Conservation (phyloP, 2,329 filamentous ascomycete species). For the Colletotrichum eremochloae region DNA sequence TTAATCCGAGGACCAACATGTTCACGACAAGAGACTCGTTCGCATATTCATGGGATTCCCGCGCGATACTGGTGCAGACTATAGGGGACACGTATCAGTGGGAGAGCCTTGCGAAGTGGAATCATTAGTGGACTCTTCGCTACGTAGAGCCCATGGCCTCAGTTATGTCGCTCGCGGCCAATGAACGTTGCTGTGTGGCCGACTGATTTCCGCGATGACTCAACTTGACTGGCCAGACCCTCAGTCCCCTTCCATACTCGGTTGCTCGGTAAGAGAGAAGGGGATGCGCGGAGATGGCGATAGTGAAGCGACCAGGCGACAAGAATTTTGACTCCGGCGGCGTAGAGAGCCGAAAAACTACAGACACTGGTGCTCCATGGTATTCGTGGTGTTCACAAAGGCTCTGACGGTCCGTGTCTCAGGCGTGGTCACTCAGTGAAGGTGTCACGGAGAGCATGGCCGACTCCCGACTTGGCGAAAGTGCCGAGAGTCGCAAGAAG, state of each 20-base stretch:
- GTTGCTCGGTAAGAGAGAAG: background rate
- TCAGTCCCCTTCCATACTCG: constrained; percentile 8
- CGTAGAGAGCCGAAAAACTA: background rate
- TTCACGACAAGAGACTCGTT: background rate
- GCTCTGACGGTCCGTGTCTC: constrained; percentile 6
- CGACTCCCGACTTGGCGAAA: background rate
- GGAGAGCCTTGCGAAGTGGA: background rate
- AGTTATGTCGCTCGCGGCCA: constrained; percentile 8
- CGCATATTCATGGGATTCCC: background rate
- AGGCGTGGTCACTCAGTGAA: background rate
- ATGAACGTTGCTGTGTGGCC: constrained; percentile 9
- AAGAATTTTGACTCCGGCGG: constrained; percentile 4
- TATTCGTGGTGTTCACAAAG: background rate
- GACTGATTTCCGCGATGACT: constrained; percentile 31
- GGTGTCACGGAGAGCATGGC: background rate
- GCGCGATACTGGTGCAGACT: background rate
- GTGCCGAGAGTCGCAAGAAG: constrained; percentile 13
- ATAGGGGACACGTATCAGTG: background rate
- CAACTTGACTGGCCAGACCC: constrained; percentile 18
- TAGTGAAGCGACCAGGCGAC: background rate
- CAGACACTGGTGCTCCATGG: background rate
- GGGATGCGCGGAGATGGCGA: background rate
- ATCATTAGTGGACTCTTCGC: constrained; percentile 1
- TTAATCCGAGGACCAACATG: constrained; percentile 16
- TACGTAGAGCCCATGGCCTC: background rate